Evolutionary conservation across 129 eudicot genomes (phyloP), one percentile per base, ranked within the genome.

Genomic region (Smallanthus sonchifolius): DNA sequence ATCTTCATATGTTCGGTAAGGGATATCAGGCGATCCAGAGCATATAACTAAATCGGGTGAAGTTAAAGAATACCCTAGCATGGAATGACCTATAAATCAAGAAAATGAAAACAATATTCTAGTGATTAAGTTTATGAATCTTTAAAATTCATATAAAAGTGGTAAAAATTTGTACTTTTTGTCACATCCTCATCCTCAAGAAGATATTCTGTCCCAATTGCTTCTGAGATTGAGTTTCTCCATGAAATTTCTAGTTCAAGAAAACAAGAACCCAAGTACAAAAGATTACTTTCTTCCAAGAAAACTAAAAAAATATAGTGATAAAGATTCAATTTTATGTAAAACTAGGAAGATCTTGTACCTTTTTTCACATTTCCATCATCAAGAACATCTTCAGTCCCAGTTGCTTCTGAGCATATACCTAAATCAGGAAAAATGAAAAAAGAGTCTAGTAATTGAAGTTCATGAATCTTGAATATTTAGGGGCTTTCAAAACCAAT

Each of bases 21-120:
- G 83, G 61, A 85, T 78, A 56, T 86, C 92, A 4, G 98, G 97
- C 11, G 92, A 93, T 69, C 84, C 92, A 10, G 76, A 67, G 56
- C 92, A 84, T 51, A 86, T 51, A 16, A 90, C 92, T 71, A 87
- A 83, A 83, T 93, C 97, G 34, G 96, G 98, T 20, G 98, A 81
- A 51, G 84, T 75, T 67, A 87, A 59, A 15, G 92, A 86, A 83
- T 84, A 84, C 56, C 86, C 87, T 64, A 86, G 42, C 77, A 63
- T 68, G 30, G 20, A 68, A 34, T 70, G 19, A 19, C 64, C 49
- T 20, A 17, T n/a, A 36, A 51, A 36, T 51, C 48, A 35, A 49
- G 9, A 70, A 37, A 24, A 70, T 20, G n/a, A 69, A 51, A 51
- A 70, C 7, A 32, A 16, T 34, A 17, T 16, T 28, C 56, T 7